These are phyloP conservation scores for Candida gorgasii DNA, from an alignment of 805 yeast species.

Conservation along the genomic window DNA sequence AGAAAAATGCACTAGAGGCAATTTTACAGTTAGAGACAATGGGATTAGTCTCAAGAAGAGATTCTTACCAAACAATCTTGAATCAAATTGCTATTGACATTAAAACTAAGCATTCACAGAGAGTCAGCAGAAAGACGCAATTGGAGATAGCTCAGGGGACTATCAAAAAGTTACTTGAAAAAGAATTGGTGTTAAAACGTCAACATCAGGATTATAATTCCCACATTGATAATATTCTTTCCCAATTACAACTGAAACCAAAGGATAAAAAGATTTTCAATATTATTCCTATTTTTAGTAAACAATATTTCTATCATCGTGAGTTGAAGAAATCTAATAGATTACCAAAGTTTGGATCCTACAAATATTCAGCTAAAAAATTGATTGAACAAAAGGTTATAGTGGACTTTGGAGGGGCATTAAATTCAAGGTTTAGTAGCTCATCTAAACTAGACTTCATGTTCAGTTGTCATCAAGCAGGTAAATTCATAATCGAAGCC, in stretches of 20 bases:
- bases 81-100: conserved; percentile 87
- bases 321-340: conserved; percentile 66
- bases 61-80: conserved; percentile 75
- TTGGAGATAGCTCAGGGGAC: conserved; percentile 43
- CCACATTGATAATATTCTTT: conserved; percentile 47
- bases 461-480: conserved; percentile 73
- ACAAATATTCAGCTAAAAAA: conserved; percentile 72
- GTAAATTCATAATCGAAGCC: conserved; percentile 73
- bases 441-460: conserved; percentile 70
- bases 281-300: conserved; percentile 59
- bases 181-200: conserved; percentile 45
- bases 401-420: conserved; percentile 56
- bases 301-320: conserved; percentile 73
- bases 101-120: conserved; percentile 45
- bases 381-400: conserved; percentile 73
- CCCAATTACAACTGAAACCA: conserved; percentile 45
- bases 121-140: conserved; percentile 43
- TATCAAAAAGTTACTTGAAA: conserved; percentile 42
- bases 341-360: conserved; percentile 74
- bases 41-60: conserved; percentile 62
- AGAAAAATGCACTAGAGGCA: conserved; percentile 71
- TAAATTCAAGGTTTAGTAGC: conserved; percentile 38
- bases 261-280: conserved; percentile 48
- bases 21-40: conserved; percentile 72
- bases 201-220: conserved; percentile 48